phyloP scores from a whole-genome alignment of 176 grass and related monocot species.

The Oryza glaberrima region DNA sequence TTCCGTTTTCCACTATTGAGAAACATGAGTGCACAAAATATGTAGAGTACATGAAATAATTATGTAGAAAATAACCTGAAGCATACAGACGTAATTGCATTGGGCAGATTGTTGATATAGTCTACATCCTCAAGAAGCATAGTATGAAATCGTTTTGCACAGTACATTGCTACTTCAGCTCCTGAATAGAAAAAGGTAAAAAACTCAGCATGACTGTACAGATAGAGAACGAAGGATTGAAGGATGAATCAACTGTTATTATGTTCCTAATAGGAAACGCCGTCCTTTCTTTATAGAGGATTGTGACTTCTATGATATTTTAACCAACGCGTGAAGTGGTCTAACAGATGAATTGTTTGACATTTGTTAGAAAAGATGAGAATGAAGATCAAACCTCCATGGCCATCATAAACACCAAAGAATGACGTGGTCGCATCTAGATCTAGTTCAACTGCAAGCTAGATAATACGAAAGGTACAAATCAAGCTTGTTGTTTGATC shows the following conservation, averaged over 20 bases:
- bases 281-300: no score
- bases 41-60: neutral
- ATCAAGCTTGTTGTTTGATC: slow-evolving; percentile 24
- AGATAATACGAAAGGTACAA: neutral
- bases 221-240: neutral
- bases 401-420: slow-evolving; percentile 49
- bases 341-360: neutral
- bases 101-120: neutral
- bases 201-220: neutral
- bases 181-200: slow-evolving; percentile 18
- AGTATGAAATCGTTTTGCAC: slow-evolving; percentile 15
- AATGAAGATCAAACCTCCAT: slow-evolving; percentile 34
- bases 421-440: slow-evolving; percentile 33
- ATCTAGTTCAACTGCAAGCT: slow-evolving; percentile 35
- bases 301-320: neutral
- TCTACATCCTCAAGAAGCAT: neutral
- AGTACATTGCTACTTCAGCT: slow-evolving; percentile 24
- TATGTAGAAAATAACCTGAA: slow-evolving; percentile 9
- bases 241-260: neutral
- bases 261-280: neutral
- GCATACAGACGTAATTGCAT: neutral
- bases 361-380: neutral
- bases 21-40: neutral
- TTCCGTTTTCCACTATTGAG: neutral
- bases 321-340: neutral